phyloP scores from a whole-genome alignment of 495 filamentous ascomycete genomes.

The Sordaria brevicollis region DNA sequence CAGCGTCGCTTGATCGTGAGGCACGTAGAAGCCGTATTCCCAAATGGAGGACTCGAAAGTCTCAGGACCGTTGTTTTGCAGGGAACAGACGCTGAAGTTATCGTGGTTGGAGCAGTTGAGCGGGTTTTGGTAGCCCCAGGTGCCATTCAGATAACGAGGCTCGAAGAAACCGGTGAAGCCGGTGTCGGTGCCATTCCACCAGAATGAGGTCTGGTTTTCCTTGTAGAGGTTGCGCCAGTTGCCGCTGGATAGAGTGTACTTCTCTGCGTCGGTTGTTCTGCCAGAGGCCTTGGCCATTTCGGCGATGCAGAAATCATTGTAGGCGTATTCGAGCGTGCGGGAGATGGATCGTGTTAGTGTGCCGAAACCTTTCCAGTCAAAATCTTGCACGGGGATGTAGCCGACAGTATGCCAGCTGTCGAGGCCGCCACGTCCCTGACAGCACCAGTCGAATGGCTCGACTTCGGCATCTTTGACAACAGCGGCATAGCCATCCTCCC shows the following conservation, averaged over 20 bases:
- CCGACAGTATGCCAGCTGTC: slow-evolving; percentile 57
- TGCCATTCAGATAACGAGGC: slow-evolving; percentile 53
- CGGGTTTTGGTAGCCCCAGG: slow-evolving; percentile 62
- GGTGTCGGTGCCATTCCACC: slow-evolving; percentile 48
- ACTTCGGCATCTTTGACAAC: slow-evolving; percentile 67
- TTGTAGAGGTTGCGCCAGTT: slow-evolving; percentile 67
- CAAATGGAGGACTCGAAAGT: slow-evolving; percentile 64
- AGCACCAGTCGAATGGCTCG: slow-evolving; percentile 61
- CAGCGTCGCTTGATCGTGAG: slow-evolving; percentile 57
- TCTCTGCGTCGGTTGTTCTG: slow-evolving; percentile 43
- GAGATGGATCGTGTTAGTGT: slow-evolving; percentile 62
- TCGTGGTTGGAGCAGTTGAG: slow-evolving; percentile 51
- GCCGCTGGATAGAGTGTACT: slow-evolving; percentile 48
- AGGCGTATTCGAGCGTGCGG: slow-evolving; percentile 65
- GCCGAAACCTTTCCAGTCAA: slow-evolving; percentile 56
- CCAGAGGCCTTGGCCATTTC: slow-evolving; percentile 49
- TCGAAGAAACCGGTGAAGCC: slow-evolving; percentile 61
- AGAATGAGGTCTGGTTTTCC: slow-evolving; percentile 45
- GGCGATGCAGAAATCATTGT: slow-evolving; percentile 67
- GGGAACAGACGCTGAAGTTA: slow-evolving; percentile 43
- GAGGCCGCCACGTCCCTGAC: slow-evolving; percentile 59
- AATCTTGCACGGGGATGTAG: slow-evolving; percentile 61
- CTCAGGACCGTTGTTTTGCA: slow-evolving; percentile 52
- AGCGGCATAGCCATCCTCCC: slow-evolving; percentile 61
- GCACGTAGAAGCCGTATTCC: slow-evolving; percentile 59